A percentile compares a stretch with the other conserved stretches of the same genome.
phyloP scores from a whole-genome alignment of 192 early-diverging fungal species.

The Gaertneriomyces semiglobifer region DNA sequence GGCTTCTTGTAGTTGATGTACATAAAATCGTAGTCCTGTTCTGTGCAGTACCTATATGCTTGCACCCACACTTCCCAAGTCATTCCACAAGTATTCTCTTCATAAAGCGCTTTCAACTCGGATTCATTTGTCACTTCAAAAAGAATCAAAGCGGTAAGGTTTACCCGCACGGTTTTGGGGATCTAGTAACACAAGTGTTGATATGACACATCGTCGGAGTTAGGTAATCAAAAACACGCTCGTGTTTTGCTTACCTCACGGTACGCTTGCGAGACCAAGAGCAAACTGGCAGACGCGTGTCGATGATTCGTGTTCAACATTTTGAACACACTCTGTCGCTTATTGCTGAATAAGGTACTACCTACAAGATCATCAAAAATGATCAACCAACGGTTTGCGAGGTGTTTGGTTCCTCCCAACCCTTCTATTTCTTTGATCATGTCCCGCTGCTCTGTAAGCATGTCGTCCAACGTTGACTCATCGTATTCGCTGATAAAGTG shows the following conservation, averaged over 20 bases:
- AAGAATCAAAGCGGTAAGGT: not conserved
- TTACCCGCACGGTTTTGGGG: not conserved
- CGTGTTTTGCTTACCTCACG: not conserved
- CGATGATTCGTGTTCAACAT: conserved; percentile 5
- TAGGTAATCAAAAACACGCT: too few species aligned
- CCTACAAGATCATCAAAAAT: conserved; percentile 1
- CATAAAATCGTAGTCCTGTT: not conserved
- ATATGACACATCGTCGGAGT: too few species aligned
- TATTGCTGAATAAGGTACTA: not conserved
- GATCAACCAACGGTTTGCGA: not conserved
- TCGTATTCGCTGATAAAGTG: not conserved
- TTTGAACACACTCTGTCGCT: conserved; percentile 6
- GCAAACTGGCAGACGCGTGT: not conserved
- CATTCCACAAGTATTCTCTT: conserved; percentile 6
- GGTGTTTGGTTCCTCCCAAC: not conserved
- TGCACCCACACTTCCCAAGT: not conserved
- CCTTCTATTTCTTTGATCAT: not conserved
- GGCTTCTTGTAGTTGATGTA: not conserved
- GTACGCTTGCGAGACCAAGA: conserved; percentile 1
- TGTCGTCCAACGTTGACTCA: not conserved
- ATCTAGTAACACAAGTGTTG: too few species aligned
- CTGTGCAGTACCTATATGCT: not conserved
- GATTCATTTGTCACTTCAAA: conserved; percentile 1
- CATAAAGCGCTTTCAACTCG: not conserved
- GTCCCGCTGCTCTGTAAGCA: not conserved